phyloP scores from a whole-genome alignment of 805 yeast species.

The Clavispora santaluciae region DNA sequence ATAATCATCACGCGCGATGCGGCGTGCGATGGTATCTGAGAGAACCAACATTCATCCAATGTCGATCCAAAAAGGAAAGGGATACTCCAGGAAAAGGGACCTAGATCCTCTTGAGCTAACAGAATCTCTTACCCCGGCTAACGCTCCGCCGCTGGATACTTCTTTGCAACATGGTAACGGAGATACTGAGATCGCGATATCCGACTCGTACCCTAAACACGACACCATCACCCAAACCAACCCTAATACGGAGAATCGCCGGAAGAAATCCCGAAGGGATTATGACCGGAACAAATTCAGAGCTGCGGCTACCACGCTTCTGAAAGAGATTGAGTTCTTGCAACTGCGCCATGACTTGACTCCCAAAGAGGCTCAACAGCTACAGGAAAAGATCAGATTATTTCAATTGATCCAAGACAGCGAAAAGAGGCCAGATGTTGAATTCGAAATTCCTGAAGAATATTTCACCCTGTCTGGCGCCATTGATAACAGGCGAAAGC shows the following conservation, averaged over 20 bases:
- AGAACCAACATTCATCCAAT: background rate
- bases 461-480: slow-evolving; percentile 48
- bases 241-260: background rate
- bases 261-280: background rate
- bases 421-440: background rate
- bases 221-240: background rate
- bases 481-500: slow-evolving; percentile 52
- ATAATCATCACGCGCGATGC: background rate
- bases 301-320: slow-evolving; percentile 1
- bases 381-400: slow-evolving; percentile 9
- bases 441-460: slow-evolving; percentile 47
- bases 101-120: background rate
- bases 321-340: slow-evolving; percentile 3
- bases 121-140: background rate
- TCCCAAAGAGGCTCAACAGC: slow-evolving; percentile 10
- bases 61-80: background rate
- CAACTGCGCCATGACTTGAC: slow-evolving; percentile 5
- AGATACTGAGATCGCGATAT: too few species aligned
- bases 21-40: background rate
- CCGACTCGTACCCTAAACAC: too few species aligned
- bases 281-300: slow-evolving; percentile 5
- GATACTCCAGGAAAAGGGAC: background rate
- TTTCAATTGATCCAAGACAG: slow-evolving; percentile 3
- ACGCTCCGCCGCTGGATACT: background rate
- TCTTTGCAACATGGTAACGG: background rate